These are phyloP conservation scores for Senecio squalidus DNA, from an alignment of 140 eudicot species.

Conservation along the genomic window DNA sequence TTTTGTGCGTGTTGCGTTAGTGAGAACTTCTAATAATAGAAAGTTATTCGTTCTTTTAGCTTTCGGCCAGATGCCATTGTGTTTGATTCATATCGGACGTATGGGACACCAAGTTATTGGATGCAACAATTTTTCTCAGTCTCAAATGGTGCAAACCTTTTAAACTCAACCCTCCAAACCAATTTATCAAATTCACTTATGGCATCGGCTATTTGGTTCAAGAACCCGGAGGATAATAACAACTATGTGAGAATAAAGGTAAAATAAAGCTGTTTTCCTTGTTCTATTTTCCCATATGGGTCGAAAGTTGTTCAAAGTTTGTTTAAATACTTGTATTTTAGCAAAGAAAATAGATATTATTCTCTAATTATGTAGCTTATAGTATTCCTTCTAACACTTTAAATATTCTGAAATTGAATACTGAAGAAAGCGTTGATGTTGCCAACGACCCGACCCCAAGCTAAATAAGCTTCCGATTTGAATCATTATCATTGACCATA, in stretches of 20 bases:
- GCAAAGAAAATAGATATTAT: too few species aligned
- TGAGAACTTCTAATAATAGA: background rate
- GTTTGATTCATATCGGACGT: slow-evolving; percentile 57
- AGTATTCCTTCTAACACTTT: too few species aligned
- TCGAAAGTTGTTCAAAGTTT: too few species aligned
- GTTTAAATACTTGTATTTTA: too few species aligned
- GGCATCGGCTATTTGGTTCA: slow-evolving; percentile 65
- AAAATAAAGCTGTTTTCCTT: background rate
- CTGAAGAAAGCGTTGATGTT: too few species aligned
- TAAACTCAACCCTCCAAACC: slow-evolving; percentile 44
- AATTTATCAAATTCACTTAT: slow-evolving; percentile 47
- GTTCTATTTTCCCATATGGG: background rate
- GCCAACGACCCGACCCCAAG: too few species aligned
- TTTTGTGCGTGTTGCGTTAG: background rate
- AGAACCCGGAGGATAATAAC: slow-evolving; percentile 37
- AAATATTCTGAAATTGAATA: too few species aligned
- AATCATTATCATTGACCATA: too few species aligned
- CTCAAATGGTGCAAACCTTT: slow-evolving; percentile 83
- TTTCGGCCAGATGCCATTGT: slow-evolving; percentile 89
- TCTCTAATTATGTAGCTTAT: too few species aligned
- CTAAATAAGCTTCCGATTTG: too few species aligned
- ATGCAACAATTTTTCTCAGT: slow-evolving; percentile 76
- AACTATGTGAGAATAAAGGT: slow-evolving; percentile 76
- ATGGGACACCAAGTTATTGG: slow-evolving; percentile 96
- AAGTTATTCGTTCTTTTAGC: slow-evolving; percentile 24